Conservation (phyloP, 371 early-diverging fungal genomes). For the Mortierella sp. region DNA sequence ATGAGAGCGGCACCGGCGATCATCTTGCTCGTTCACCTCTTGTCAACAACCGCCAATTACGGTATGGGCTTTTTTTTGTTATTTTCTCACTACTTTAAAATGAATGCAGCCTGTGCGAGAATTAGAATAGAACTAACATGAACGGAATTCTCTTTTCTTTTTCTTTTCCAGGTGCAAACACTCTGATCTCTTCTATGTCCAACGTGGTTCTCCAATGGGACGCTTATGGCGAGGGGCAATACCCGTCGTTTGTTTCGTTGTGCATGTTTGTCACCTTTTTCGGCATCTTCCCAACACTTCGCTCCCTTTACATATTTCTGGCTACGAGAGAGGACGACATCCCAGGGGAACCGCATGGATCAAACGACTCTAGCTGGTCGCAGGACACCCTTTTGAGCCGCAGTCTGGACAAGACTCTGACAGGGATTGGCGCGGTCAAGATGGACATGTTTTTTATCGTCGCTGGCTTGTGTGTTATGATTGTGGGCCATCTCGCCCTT, state of each 20-base stretch:
- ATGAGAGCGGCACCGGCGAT: not conserved
- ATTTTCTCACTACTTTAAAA: no score
- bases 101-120: no score
- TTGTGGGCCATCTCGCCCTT: not conserved
- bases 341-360: not conserved
- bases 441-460: conserved; percentile 5
- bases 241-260: not conserved
- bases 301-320: not conserved
- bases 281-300: not conserved
- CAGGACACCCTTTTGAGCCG: not conserved
- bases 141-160: not conserved
- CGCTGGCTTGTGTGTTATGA: not conserved
- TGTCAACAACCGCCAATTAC: not conserved
- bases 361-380: not conserved
- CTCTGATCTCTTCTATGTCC: not conserved
- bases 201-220: not conserved
- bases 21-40: not conserved
- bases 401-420: not conserved
- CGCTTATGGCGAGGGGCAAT: not conserved
- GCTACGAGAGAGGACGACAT: not conserved
- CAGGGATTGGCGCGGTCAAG: not conserved
- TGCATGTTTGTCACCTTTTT: not conserved
- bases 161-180: not conserved
- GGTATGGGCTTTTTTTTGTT: not conserved
- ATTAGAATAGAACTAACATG: no score